Percentiles rank a stretch among this genome's conserved stretches.
Evolutionary conservation across 1,284 basidiomycete species (phyloP).

Genomic region (Sutorius eximius): DNA sequence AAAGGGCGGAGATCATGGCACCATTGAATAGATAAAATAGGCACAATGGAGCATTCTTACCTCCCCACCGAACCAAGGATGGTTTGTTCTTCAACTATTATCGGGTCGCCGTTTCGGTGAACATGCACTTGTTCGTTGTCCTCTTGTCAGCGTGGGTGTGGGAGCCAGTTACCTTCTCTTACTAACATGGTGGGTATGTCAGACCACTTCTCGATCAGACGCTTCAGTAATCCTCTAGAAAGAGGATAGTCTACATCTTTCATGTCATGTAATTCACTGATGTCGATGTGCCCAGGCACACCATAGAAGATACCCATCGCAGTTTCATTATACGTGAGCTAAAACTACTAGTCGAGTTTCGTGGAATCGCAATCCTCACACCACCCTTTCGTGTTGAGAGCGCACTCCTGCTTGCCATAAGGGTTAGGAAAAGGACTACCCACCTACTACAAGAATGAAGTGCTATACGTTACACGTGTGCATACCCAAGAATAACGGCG

Average conservation of each 20-base stretch:
- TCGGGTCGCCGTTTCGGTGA: too few relatives aligned
- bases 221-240: not conserved
- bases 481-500: too few relatives aligned
- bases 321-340: not conserved
- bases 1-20: conserved; percentile 5
- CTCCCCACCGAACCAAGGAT: not conserved
- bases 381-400: not conserved
- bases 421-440: too few relatives aligned
- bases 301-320: not conserved
- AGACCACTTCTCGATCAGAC: not conserved
- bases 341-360: not conserved
- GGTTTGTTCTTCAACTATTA: too few relatives aligned
- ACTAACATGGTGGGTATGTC: not conserved
- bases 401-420: too few relatives aligned
- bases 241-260: too few relatives aligned
- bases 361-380: not conserved
- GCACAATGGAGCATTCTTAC: not conserved
- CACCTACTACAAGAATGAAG: too few relatives aligned
- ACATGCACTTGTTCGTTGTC: not conserved
- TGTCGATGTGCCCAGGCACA: not conserved
- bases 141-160: not conserved
- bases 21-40: not conserved
- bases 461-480: too few relatives aligned
- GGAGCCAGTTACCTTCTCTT: too few relatives aligned
- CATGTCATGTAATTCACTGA: too few relatives aligned